These are phyloP conservation scores for Petrea volubilis DNA, from an alignment of 257 asterid species.

Conservation along the genomic window DNA sequence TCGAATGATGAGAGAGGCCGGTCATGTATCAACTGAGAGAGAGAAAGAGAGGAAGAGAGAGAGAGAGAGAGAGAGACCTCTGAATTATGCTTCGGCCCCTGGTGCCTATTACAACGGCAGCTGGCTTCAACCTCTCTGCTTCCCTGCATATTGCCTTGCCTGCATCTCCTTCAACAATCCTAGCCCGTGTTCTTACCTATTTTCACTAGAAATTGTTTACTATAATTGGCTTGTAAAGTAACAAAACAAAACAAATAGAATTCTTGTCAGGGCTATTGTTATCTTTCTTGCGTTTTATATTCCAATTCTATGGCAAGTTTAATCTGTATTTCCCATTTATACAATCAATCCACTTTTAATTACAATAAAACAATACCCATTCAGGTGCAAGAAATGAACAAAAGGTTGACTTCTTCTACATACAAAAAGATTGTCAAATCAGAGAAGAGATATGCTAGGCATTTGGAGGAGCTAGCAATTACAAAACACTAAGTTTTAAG, in stretches of 20 bases:
- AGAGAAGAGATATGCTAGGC: not conserved
- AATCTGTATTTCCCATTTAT: not conserved
- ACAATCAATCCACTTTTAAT: not conserved
- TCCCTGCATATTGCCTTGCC: slow-evolving; percentile 90
- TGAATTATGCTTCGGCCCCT: slow-evolving; percentile 78
- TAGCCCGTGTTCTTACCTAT: slow-evolving; percentile 72
- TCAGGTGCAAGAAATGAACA: not conserved
- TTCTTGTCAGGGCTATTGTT: not conserved
- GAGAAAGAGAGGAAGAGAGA: not conserved
- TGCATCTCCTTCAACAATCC: slow-evolving; percentile 96
- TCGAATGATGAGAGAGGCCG: not conserved
- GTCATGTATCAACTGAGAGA: not conserved
- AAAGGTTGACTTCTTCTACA: not conserved
- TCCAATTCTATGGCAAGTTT: not conserved
- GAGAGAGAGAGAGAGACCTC: slow-evolving; percentile 39
- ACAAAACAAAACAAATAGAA: not conserved
- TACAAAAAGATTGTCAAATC: not conserved
- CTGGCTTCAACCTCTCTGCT: slow-evolving; percentile 89
- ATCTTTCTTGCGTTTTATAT: not conserved
- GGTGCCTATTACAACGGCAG: slow-evolving; percentile 91
- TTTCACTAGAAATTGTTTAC: not conserved
- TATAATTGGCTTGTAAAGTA: not conserved
- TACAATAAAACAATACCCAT: not conserved
- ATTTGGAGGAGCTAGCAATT: not conserved
- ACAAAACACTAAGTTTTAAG: not conserved